A percentile compares a stretch with the other conserved stretches of the same genome.
Conservation (phyloP, 2,329 filamentous ascomycete species). For the Thelonectria discophora region DNA sequence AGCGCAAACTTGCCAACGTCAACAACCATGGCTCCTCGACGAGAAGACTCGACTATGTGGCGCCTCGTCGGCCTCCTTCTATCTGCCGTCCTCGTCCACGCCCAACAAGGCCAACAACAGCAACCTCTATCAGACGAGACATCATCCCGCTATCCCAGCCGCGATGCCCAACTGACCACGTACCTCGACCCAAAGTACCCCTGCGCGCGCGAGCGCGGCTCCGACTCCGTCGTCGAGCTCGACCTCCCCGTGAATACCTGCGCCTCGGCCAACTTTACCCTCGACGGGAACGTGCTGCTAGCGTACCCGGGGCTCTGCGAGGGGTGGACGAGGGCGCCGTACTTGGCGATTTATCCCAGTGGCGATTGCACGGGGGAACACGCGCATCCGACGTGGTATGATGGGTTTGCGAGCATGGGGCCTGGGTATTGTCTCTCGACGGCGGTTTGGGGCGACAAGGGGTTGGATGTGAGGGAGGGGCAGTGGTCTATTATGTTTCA, state of each 20-base stretch:
- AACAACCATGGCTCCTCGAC: not conserved
- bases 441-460: constrained; percentile 10
- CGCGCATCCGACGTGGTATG: constrained; percentile 15
- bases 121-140: not conserved
- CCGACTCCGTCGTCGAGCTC: not conserved
- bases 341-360: constrained; percentile 15
- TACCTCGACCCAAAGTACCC: constrained; percentile 5
- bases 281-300: constrained; percentile 19
- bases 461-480: not conserved
- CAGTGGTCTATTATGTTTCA: constrained; percentile 24
- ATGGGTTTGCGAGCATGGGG: constrained; percentile 2
- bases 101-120: constrained; percentile 5
- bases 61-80: not conserved
- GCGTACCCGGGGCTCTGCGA: constrained; percentile 11
- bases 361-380: constrained; percentile 14
- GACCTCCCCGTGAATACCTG: constrained; percentile 20
- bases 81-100: not conserved
- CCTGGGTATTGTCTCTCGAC: constrained; percentile 21
- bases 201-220: constrained; percentile 1
- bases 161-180: constrained; percentile 11
- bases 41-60: not conserved
- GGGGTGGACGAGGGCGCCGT: constrained; percentile 8
- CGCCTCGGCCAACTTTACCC: constrained; percentile 26
- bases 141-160: not conserved
- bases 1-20: not conserved